Evolutionary conservation across 2,329 filamentous ascomycete species (phyloP).

Genomic region (Apiospora arundinis): DNA sequence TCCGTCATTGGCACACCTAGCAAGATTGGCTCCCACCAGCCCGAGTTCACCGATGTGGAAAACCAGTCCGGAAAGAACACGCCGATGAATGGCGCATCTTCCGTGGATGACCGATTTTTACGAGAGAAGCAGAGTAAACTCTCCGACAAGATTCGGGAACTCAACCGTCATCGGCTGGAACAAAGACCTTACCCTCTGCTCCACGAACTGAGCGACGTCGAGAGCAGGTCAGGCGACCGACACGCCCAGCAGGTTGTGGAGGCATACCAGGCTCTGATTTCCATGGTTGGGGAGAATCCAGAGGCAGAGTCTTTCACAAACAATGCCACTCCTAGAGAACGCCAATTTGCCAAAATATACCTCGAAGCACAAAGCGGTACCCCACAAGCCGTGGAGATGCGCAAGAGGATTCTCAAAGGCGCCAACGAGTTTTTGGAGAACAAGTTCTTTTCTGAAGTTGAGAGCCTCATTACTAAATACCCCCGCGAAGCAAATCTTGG

Average conservation of each 20-base stretch:
- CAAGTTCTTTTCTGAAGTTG: conserved; percentile 79
- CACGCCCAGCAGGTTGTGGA: conserved; percentile 78
- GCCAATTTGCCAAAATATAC: conserved; percentile 79
- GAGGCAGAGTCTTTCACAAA: conserved; percentile 64
- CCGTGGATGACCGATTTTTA: conserved; percentile 76
- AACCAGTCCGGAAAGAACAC: conserved; percentile 58
- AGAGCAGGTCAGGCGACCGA: conserved; percentile 71
- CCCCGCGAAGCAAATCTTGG: conserved; percentile 89
- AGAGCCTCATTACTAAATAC: conserved; percentile 79
- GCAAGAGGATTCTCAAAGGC: conserved; percentile 80
- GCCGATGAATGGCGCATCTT: conserved; percentile 51
- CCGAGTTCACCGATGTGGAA: conserved; percentile 73
- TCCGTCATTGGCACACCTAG: conserved; percentile 87
- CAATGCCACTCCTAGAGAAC: conserved; percentile 72
- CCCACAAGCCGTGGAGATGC: conserved; percentile 67
- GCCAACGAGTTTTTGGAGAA: conserved; percentile 82
- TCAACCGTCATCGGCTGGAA: conserved; percentile 76
- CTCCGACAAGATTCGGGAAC: conserved; percentile 76
- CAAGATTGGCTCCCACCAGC: conserved; percentile 67
- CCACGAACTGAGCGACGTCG: conserved; percentile 76
- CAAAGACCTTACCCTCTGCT: conserved; percentile 75
- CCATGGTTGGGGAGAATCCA: conserved; percentile 76
- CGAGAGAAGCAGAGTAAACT: conserved; percentile 86
- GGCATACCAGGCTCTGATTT: conserved; percentile 81
- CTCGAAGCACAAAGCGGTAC: conserved; percentile 76